These are phyloP conservation scores for Calonectria naviculata DNA, from an alignment of 2,329 filamentous ascomycete genomes.

Conservation along the genomic window DNA sequence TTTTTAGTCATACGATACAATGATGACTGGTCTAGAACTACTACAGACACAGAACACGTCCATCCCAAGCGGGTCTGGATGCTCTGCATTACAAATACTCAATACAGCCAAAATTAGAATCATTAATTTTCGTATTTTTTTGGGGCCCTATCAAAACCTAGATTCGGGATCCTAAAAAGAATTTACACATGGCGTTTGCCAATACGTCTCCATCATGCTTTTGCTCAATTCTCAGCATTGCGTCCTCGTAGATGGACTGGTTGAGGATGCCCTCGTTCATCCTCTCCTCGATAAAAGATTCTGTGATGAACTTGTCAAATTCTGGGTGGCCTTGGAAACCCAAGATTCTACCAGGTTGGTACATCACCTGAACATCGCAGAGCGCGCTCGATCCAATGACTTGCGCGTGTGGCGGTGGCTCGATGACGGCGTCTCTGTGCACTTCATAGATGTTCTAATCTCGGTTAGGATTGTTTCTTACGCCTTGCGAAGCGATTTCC, in stretches of 20 bases:
- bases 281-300: slow-evolving; percentile 17
- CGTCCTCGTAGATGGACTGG: slow-evolving; percentile 5
- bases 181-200: slow-evolving; percentile 8
- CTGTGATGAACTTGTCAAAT: slow-evolving; percentile 16
- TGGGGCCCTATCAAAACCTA: neutral
- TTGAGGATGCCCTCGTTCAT: slow-evolving; percentile 10
- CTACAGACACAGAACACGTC: neutral
- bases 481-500: neutral
- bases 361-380: slow-evolving; percentile 22
- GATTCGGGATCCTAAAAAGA: neutral
- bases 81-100: too few species aligned
- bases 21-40: neutral
- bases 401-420: slow-evolving; percentile 12
- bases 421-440: slow-evolving; percentile 20
- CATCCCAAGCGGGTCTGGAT: too few species aligned
- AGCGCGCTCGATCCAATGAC: slow-evolving; percentile 18
- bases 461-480: neutral
- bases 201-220: slow-evolving; percentile 24
- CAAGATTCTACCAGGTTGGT: slow-evolving; percentile 20
- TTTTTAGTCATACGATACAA: neutral
- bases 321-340: slow-evolving; percentile 26
- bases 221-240: slow-evolving; percentile 9
- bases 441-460: slow-evolving; percentile 20
- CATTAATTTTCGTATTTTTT: neutral
- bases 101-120: neutral